Conservation (phyloP, 1,284 basidiomycete genomes). For the Exobasidium rhododendri region DNA sequence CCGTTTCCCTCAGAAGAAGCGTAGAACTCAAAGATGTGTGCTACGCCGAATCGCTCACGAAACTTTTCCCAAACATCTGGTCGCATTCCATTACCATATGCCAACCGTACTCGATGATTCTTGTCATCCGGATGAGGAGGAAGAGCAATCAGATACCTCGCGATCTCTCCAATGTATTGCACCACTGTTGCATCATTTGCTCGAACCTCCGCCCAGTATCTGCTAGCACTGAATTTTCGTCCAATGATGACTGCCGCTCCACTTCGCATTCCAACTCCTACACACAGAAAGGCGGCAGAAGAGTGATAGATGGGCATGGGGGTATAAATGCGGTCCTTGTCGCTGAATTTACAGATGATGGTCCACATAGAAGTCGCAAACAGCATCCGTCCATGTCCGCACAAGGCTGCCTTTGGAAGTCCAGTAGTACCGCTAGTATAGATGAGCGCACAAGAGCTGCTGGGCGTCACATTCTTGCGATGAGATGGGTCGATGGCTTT, state of each 20-base stretch:
- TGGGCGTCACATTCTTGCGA: conserved; percentile 30
- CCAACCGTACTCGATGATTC: conserved; percentile 54
- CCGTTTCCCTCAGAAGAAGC: conserved; percentile 53
- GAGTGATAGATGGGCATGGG: conserved; percentile 54
- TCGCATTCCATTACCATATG: conserved; percentile 56
- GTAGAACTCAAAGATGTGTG: conserved; percentile 53
- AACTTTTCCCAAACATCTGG: conserved; percentile 55
- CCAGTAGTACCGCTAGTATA: conserved; percentile 49
- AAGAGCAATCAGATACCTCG: conserved; percentile 50
- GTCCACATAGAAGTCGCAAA: conserved; percentile 43
- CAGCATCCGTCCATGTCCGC: conserved; percentile 52
- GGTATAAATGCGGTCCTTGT: conserved; percentile 52
- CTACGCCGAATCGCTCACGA: conserved; percentile 51
- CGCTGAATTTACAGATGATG: conserved; percentile 30
- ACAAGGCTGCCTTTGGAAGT: conserved; percentile 54
- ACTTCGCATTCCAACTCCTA: conserved; percentile 42
- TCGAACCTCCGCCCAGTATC: conserved; percentile 54
- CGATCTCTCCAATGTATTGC: conserved; percentile 56
- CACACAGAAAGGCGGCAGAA: conserved; percentile 49
- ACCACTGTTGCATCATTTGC: conserved; percentile 51
- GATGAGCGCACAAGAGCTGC: conserved; percentile 38
- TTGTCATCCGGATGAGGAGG: conserved; percentile 51
- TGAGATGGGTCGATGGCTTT: conserved; percentile 30
- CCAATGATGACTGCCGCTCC: conserved; percentile 55
- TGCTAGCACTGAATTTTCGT: conserved; percentile 53